Evolutionary conservation across 2,329 filamentous ascomycete species (phyloP).

Genomic region (Pyrenochaeta sp.): DNA sequence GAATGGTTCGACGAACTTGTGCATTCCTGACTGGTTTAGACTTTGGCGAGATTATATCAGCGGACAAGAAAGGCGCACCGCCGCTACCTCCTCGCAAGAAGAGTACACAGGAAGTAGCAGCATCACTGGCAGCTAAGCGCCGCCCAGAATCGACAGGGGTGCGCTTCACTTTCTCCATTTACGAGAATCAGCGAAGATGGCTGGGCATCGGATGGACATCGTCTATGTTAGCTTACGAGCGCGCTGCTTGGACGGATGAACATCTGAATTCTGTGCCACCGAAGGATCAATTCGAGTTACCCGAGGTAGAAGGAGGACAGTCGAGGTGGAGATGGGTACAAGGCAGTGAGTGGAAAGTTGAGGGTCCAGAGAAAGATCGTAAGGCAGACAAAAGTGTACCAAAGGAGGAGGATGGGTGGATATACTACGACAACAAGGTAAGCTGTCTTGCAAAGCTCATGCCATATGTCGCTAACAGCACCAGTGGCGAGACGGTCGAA

Average conservation of each 20-base stretch:
- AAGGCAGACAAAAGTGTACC: conserved; percentile 48
- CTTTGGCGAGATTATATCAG: conserved; percentile 62
- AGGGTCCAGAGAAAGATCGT: conserved; percentile 65
- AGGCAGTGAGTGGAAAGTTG: conserved; percentile 86
- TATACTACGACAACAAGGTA: conserved; percentile 98
- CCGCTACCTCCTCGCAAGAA: conserved; percentile 54
- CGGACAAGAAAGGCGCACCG: conserved; percentile 43
- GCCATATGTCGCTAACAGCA: conserved; percentile 16
- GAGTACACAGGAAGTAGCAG: conserved; percentile 58
- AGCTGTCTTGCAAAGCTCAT: background rate
- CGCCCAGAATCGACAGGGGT: conserved; percentile 73
- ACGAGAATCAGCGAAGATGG: conserved; percentile 96
- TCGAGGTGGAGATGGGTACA: conserved; percentile 83
- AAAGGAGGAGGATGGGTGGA: conserved; percentile 77
- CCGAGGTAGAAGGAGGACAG: conserved; percentile 70
- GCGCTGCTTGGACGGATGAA: conserved; percentile 93
- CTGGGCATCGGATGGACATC: conserved; percentile 94
- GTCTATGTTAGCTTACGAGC: conserved; percentile 88
- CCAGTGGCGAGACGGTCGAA: conserved; percentile 87
- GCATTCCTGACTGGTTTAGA: conserved; percentile 81
- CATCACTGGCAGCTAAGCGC: conserved; percentile 52
- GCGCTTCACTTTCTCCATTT: conserved; percentile 94
- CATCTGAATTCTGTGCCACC: conserved; percentile 82
- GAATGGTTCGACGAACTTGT: conserved; percentile 73
- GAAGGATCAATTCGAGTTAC: conserved; percentile 75